Evolutionary conservation across 1,139 yeast species (phyloP).

Genomic region (Geotrichum citri-aurantii): DNA sequence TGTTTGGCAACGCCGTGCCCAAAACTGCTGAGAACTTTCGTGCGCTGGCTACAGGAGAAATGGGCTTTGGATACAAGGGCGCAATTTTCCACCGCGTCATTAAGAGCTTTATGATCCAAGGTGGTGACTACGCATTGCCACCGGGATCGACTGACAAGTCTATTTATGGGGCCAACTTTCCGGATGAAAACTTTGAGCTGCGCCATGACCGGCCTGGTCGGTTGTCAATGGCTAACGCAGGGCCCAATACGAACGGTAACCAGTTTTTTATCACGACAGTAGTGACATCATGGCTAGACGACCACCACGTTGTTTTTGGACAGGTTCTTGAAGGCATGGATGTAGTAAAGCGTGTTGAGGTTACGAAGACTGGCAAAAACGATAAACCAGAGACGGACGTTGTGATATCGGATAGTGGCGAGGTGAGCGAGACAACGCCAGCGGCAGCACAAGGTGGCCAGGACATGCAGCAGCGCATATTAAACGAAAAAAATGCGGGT

Average conservation of each 20-base stretch:
- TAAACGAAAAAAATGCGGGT: not conserved
- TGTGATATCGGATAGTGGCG: constrained; percentile 73
- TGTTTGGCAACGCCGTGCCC: constrained; percentile 92
- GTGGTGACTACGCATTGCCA: constrained; percentile 83
- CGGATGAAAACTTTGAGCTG: constrained; percentile 89
- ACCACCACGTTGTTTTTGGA: constrained; percentile 98
- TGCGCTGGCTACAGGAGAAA: constrained; percentile 94
- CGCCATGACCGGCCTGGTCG: constrained; percentile 90
- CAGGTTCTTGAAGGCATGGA: constrained; percentile 90
- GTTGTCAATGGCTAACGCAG: constrained; percentile 98
- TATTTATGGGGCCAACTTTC: constrained; percentile 91
- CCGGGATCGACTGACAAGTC: constrained; percentile 94
- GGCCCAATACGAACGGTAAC: constrained; percentile 99
- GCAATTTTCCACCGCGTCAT: constrained; percentile 98
- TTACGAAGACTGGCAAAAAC: constrained; percentile 78
- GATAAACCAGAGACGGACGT: constrained; percentile 68
- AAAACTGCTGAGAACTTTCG: constrained; percentile 98
- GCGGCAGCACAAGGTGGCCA: not conserved
- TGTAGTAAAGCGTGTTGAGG: constrained; percentile 85
- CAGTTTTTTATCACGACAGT: constrained; percentile 99
- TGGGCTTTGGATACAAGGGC: constrained; percentile 90
- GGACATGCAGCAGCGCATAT: not conserved
- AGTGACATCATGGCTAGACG: constrained; percentile 94
- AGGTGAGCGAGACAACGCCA: constrained; percentile 32
- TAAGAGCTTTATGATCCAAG: constrained; percentile 97